Percentiles rank a stretch among this genome's conserved stretches.
Evolutionary conservation across 495 filamentous ascomycete genomes (phyloP).

Genomic region (Cladorrhinum samala): DNA sequence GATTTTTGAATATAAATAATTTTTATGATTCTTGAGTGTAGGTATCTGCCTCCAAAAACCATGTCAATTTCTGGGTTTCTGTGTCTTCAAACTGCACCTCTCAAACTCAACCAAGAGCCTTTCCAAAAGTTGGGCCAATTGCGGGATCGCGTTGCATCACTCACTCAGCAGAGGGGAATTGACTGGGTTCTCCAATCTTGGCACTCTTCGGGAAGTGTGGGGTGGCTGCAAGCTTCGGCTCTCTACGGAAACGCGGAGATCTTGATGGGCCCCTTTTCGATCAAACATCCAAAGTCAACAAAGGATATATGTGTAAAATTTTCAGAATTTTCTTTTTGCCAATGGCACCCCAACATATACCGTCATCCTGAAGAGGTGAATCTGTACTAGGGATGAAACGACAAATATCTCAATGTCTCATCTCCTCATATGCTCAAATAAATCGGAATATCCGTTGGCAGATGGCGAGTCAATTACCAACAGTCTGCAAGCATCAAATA

Average conservation of each 20-base stretch:
- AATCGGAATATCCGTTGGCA: no score
- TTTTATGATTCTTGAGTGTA: no score
- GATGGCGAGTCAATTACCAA: no score
- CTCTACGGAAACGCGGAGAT: background rate
- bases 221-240: background rate
- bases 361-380: background rate
- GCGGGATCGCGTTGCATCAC: slow-evolving; percentile 8
- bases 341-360: no score
- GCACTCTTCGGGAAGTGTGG: slow-evolving; percentile 2
- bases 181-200: slow-evolving; percentile 6
- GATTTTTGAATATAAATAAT: no score
- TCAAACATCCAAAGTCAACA: background rate
- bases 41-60: no score
- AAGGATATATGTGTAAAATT: no score
- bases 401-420: no score
- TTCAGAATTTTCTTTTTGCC: no score
- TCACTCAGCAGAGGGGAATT: background rate
- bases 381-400: background rate
- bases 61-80: no score
- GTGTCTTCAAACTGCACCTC: background rate
- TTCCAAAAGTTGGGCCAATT: background rate
- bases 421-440: no score
- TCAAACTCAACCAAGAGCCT: background rate
- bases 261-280: background rate
- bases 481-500: no score